phyloP scores from a whole-genome alignment of 2,329 filamentous ascomycete species.

The Penicillium sp. region DNA sequence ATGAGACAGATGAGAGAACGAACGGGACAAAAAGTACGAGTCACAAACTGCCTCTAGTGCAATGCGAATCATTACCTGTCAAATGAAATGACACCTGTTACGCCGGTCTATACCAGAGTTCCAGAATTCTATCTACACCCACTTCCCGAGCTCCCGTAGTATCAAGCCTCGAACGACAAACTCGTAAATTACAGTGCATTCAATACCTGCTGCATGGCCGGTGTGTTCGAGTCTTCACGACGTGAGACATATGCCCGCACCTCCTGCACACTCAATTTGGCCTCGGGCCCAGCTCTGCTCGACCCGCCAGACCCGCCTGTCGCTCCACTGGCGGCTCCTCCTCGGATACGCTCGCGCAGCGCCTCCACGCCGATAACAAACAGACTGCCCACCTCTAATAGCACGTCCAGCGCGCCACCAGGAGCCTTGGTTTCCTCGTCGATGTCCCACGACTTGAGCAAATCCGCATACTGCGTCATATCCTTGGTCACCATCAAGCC shows the following conservation, averaged over 20 bases:
- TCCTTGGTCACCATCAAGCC: constrained; percentile 95
- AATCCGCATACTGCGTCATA: constrained; percentile 84
- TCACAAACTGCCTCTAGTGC: background rate
- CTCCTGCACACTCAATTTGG: constrained; percentile 44
- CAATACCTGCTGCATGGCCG: constrained; percentile 78
- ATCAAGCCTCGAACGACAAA: background rate
- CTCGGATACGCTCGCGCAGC: constrained; percentile 63
- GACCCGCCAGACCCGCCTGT: constrained; percentile 45
- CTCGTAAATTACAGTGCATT: constrained; percentile 50
- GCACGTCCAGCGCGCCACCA: constrained; percentile 65
- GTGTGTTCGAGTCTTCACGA: constrained; percentile 74
- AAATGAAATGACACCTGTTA: background rate
- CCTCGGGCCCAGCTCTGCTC: constrained; percentile 36
- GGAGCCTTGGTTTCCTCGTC: constrained; percentile 53
- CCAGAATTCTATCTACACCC: background rate
- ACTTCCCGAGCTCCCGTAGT: background rate
- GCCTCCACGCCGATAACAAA: constrained; percentile 89
- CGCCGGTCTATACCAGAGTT: background rate
- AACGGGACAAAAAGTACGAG: background rate
- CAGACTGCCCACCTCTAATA: constrained; percentile 88
- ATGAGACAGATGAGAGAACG: background rate
- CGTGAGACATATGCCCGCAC: constrained; percentile 79
- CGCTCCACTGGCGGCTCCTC: constrained; percentile 48
- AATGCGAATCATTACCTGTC: background rate
- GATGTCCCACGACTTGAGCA: constrained; percentile 76